Evolutionary conservation across 225 moss, liverwort and hornwort species (phyloP).

Genomic region (Ulota crispa): DNA sequence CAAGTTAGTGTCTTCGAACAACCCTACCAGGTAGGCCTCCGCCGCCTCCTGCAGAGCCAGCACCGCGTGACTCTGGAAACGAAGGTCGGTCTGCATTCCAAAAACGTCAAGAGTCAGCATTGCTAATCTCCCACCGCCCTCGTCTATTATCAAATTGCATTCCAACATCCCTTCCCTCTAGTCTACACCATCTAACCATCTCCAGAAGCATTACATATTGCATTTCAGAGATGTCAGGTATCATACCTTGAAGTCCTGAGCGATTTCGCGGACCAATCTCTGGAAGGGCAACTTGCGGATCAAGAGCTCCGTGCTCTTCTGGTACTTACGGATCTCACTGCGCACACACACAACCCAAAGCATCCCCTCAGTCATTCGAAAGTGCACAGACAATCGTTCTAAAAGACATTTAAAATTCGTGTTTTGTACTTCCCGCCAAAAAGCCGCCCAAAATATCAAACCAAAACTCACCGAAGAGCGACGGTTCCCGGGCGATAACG

Average conservation of each 20-base stretch:
- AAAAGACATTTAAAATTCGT: rapidly evolving
- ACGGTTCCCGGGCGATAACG: slow-evolving; percentile 62
- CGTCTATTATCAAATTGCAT: rapidly evolving
- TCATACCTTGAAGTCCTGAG: slow-evolving; percentile 52
- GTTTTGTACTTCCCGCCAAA: not conserved
- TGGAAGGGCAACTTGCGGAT: slow-evolving; percentile 37
- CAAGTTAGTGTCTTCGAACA: slow-evolving; percentile 55
- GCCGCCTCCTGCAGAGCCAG: slow-evolving; percentile 58
- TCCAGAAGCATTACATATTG: not conserved
- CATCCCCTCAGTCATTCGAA: too few relatives aligned
- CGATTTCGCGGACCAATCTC: slow-evolving; percentile 19
- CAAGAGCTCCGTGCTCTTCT: slow-evolving; percentile 52
- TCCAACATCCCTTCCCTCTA: not conserved
- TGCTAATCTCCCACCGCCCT: not conserved
- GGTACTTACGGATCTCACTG: slow-evolving; percentile 59
- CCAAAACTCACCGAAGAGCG: slow-evolving; percentile 41
- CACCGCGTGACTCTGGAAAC: slow-evolving; percentile 58
- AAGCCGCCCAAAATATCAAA: not conserved
- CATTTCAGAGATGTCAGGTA: not conserved
- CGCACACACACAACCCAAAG: not conserved
- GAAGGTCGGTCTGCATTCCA: slow-evolving; percentile 47
- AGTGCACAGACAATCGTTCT: not conserved
- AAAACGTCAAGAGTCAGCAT: not conserved
- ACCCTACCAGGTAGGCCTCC: slow-evolving; percentile 47
- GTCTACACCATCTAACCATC: not conserved